Evolutionary conservation across 2,329 filamentous ascomycete genomes (phyloP), one percentile per base, ranked within the genome.

Genomic region (Corinectria fuckeliana): DNA sequence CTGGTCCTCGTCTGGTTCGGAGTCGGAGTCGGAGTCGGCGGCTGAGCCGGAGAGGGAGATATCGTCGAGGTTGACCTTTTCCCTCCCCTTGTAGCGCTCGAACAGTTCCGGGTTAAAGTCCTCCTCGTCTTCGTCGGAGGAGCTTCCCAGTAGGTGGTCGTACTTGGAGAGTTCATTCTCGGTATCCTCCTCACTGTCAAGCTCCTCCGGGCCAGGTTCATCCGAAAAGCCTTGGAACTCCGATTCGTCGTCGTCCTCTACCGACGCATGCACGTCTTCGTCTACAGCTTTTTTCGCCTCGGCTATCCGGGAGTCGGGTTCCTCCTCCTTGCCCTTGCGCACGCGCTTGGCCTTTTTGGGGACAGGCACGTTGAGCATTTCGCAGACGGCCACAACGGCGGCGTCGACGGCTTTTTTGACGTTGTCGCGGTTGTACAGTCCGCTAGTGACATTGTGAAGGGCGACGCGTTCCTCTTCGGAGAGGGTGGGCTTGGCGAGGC

Each of bases 391-490:
- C 55, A 75, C 74, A 13, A 86, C 64, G 1, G 83, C 84, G 66
- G 79, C 77, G 23, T 81, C 78, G 9, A 84, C 73, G 3, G 79
- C 78, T 49, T 81, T 76, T 63, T 80, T 81, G 52, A 86, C 83
- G 26, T 80, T 76, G 5, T 78, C 78, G 51, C 79, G 76, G 58
- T 83, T 86, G 69, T 81, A 86, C 3, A 88, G 74, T 7, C 78
- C 80, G 59, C 85, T 87, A 23, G 85, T 87, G 50, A 88, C 84
- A 69, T 87, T 87, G 67, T 87, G 85, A 23, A 86, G 73, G 3
- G 82, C 79, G 0, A 72, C 64, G 51, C 75, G 77, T 66, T 86
- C 82, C 50, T 86, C 83, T 41, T 83, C 81, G 2, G 81, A 77
- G 3, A 86, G 71, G 1, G 82, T 75, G 3, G 82, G 81, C 62